phyloP scores from a whole-genome alignment of 495 filamentous ascomycete genomes.

The Bryoglossum gracile region DNA sequence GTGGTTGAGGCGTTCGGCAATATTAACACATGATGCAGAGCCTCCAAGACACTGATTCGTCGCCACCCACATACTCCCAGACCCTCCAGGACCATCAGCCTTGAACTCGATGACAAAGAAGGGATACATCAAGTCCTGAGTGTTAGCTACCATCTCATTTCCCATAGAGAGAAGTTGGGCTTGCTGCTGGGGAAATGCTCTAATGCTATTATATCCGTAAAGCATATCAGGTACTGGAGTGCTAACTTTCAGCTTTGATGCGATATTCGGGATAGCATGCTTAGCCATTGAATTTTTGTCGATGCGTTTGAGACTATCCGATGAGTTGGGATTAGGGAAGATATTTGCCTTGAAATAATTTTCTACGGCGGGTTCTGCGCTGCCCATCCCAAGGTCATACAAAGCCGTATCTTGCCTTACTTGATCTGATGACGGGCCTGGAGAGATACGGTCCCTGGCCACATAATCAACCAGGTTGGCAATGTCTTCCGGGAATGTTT shows the following conservation, averaged over 20 bases:
- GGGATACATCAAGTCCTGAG: conserved; percentile 19
- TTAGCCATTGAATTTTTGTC: too few relatives aligned
- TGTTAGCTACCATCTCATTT: conserved; percentile 18
- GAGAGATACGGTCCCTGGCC: conserved; percentile 18
- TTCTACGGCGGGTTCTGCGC: conserved; percentile 14
- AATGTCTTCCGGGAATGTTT: conserved; percentile 17
- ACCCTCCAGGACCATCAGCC: conserved; percentile 13
- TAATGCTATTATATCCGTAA: conserved; percentile 19
- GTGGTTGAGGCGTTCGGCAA: conserved; percentile 25
- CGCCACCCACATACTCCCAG: conserved; percentile 25
- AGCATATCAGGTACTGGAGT: conserved; percentile 22
- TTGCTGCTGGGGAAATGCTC: conserved; percentile 15
- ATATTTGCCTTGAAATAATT: conserved; percentile 19
- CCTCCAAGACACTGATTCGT: conserved; percentile 28
- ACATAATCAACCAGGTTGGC: conserved; percentile 18
- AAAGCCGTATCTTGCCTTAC: conserved; percentile 14
- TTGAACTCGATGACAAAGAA: conserved; percentile 30
- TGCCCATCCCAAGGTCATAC: conserved; percentile 9
- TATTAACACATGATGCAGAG: conserved; percentile 22
- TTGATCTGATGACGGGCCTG: conserved; percentile 20
- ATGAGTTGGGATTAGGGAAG: neutral
- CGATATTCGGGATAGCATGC: conserved; percentile 13
- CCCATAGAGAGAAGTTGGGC: conserved; percentile 23
- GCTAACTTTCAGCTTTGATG: conserved; percentile 18
- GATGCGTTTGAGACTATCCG: neutral